Base-by-base conservation (phyloP, 306 rosid genomes). In the Rosa multiflora region DNA sequence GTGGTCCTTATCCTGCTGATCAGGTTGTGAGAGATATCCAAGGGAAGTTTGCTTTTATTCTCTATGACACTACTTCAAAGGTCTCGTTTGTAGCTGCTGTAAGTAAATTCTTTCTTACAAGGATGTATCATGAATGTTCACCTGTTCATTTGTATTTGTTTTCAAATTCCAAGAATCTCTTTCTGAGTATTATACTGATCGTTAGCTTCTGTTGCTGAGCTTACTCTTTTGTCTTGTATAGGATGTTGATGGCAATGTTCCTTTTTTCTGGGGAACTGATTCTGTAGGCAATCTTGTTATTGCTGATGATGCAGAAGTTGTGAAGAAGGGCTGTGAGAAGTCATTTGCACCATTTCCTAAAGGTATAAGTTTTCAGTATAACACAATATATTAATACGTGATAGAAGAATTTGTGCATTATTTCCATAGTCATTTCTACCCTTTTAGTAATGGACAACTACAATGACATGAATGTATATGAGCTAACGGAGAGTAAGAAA, bases 11-110 rank as follows among this genome's bases (percentile, higher is more conserved):
- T 70, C 95, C 99, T 77, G 91, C 92, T 40, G 90, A 93, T 79
- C 98, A 96, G 84, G 99, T 96, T 77, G 97, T 93, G 84, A 93
- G 96, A 90, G 99, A 93, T 78, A 89, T 95, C 87, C 90, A 91
- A 20, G 98, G 99, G 79, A 95, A 93, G 82, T 95, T 88, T 85
- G 87, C 94, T 18, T 95, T 93, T 80, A 43, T 93, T 79, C 91
- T 95, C 76, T 93, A 70, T 63, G 99, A 95, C 84, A 82, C 94
- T 79, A 40, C 91, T 80, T 81, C 96, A 32, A 91, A 89, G 81
- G 81, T 83, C 58, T 17, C 88, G 32, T 93, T 95, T 78, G 8
- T 89, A 20, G 92, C 98, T 79, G 69, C 90, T 62, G 99, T 95
- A 83, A 91, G 99, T 91, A 79, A 67, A 80, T 35, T 58, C 52